Evolutionary conservation across 164 flowering plant species (phyloP), one percentile per base, ranked within the genome.

Genomic region (Santalum album): DNA sequence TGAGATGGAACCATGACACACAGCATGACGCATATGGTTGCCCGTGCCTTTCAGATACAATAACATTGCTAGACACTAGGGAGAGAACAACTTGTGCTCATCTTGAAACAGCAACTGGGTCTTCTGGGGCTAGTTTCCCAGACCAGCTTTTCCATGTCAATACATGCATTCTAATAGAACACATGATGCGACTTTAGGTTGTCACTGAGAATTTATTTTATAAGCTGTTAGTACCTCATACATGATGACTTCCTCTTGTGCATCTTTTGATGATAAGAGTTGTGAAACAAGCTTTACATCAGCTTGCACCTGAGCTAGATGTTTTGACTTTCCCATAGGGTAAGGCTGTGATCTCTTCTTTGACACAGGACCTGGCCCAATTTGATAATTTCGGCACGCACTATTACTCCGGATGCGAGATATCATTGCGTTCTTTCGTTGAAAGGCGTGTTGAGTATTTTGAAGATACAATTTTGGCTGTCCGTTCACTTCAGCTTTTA

Each of bases 201-300:
- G n/a, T n/a, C n/a, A n/a, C n/a, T n/a, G n/a, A n/a, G n/a, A n/a
- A n/a, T n/a, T n/a, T n/a, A n/a, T n/a, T n/a, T n/a, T n/a, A n/a
- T n/a, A n/a, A n/a, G n/a, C n/a, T n/a, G 39, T 15, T 6, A 18
- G 42, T 84, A 87, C 98, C 96, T 91, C 98, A 59, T 53, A 71
- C 39, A 47, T 65, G 35, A 70, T 38, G 42, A 88, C 63, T 65
- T 91, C 98, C 20, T 86, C 84, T 72, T 64, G 74, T 47, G 85
- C 90, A 74, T 84, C 79, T 57, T 74, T 72, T 12, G 78, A 72
- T 60, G 70, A 65, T 45, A 88, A 69, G 38, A 78, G 69, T 16
- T 70, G 72, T 53, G 66, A 69, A 58, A 83, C 76, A 62, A 55
- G 49, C 60, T 78, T 80, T 12, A 70, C 70, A 65, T 87, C 78